These are phyloP conservation scores for Ophiocordyceps sinensis DNA, from an alignment of 2,329 filamentous ascomycete genomes.

Conservation along the genomic window DNA sequence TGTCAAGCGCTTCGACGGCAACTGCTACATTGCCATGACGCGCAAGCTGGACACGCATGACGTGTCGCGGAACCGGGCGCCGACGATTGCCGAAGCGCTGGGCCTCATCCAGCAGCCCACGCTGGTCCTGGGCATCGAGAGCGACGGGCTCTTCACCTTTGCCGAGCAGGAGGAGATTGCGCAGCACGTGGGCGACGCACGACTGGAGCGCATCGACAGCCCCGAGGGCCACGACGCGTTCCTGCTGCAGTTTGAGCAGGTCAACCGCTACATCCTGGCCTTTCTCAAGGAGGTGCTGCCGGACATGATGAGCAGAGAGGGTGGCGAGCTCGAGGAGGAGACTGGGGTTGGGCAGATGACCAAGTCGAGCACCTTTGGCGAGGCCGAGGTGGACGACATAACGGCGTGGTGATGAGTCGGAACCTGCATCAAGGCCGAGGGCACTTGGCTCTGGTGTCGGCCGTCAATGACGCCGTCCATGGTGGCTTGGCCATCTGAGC, in stretches of 20 bases:
- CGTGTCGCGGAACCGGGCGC: constrained; percentile 63
- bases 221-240: constrained; percentile 96
- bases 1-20: constrained; percentile 91
- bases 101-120: constrained; percentile 76
- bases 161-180: constrained; percentile 92
- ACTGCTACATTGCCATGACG: constrained; percentile 98
- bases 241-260: constrained; percentile 90
- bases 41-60: constrained; percentile 97
- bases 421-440: too few relatives aligned
- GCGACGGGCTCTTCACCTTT: constrained; percentile 91
- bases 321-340: constrained; percentile 31
- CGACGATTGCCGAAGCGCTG: constrained; percentile 58
- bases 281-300: constrained; percentile 75
- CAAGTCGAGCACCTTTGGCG: constrained; percentile 86
- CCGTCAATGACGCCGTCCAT: background rate
- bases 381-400: constrained; percentile 92
- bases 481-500: background rate
- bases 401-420: constrained; percentile 58
- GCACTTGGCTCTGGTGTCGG: too few relatives aligned
- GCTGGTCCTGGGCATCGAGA: constrained; percentile 86
- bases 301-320: constrained; percentile 66
- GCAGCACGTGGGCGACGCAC: constrained; percentile 60
- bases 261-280: constrained; percentile 71
- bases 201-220: constrained; percentile 76
- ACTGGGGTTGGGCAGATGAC: constrained; percentile 47